Percentiles rank a stretch among this genome's conserved stretches.
These are phyloP conservation scores for Calonectria henricotiae DNA, from an alignment of 2,329 filamentous ascomycete genomes.

Conservation along the genomic window DNA sequence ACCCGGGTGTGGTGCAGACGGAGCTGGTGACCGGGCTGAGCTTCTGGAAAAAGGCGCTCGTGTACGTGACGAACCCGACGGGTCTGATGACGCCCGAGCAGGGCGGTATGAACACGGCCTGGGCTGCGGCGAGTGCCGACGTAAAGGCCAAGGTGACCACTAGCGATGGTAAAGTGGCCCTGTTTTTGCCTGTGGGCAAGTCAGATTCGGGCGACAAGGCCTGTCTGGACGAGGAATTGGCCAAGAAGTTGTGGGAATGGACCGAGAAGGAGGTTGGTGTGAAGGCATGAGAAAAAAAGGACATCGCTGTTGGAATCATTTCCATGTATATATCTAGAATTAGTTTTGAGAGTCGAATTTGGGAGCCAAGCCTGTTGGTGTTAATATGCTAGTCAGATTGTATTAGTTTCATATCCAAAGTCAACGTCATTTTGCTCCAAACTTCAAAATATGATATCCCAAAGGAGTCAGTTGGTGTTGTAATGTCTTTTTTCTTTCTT, in stretches of 20 bases:
- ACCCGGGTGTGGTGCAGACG: slow-evolving; percentile 64
- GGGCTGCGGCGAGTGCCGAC: slow-evolving; percentile 52
- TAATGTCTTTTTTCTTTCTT: slow-evolving; percentile 42
- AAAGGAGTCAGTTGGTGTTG: neutral
- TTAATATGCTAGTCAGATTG: slow-evolving; percentile 16
- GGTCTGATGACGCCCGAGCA: slow-evolving; percentile 51
- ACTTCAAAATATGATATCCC: neutral
- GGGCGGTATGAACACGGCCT: slow-evolving; percentile 54
- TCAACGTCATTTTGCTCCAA: neutral
- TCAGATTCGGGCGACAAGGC: slow-evolving; percentile 43
- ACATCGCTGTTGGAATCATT: neutral
- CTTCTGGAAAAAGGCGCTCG: slow-evolving; percentile 49
- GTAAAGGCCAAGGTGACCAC: slow-evolving; percentile 42
- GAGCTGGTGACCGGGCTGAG: slow-evolving; percentile 48
- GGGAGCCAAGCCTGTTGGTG: slow-evolving; percentile 1
- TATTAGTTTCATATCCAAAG: neutral
- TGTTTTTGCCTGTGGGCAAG: slow-evolving; percentile 54
- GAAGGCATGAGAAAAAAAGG: slow-evolving; percentile 14
- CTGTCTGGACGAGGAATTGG: slow-evolving; percentile 53
- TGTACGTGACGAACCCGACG: slow-evolving; percentile 46
- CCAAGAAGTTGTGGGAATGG: slow-evolving; percentile 60
- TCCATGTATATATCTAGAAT: neutral
- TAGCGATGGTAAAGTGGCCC: slow-evolving; percentile 39
- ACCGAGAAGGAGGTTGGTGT: slow-evolving; percentile 50
- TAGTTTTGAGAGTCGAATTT: neutral